Conservation (phyloP, 2,329 filamentous ascomycete species). For the Aspergillus fumigatus region DNA sequence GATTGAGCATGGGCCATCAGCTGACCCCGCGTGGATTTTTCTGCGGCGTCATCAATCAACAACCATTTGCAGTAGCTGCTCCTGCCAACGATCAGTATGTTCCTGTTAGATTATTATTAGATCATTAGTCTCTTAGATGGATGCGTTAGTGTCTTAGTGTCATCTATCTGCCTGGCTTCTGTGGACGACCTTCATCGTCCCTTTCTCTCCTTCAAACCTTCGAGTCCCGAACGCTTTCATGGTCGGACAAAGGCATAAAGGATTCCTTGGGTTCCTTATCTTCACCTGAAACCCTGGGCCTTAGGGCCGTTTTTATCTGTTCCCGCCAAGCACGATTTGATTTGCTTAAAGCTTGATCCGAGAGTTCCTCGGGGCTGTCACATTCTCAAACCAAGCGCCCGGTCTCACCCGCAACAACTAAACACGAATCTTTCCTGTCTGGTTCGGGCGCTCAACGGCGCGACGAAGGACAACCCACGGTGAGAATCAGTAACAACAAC, state of each 20-base stretch:
- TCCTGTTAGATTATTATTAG: neutral
- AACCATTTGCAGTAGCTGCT: neutral
- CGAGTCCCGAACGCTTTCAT: neutral
- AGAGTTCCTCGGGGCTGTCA: slow-evolving; percentile 4
- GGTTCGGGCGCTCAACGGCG: neutral
- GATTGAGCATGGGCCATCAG: slow-evolving; percentile 13
- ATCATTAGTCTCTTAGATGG: neutral
- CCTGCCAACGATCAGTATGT: neutral
- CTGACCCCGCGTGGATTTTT: slow-evolving; percentile 19
- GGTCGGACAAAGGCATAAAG: neutral
- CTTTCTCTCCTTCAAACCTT: neutral
- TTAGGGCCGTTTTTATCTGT: slow-evolving; percentile 2
- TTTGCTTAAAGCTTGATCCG: slow-evolving; percentile 10
- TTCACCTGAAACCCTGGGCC: neutral
- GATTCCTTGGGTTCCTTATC: neutral
- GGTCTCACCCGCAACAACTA: slow-evolving; percentile 10
- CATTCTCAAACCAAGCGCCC: slow-evolving; percentile 1
- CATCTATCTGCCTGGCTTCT: neutral
- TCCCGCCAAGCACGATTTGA: slow-evolving; percentile 7
- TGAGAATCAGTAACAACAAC: neutral
- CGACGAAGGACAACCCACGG: slow-evolving; percentile 3
- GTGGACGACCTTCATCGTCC: neutral
- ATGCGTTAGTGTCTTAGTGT: neutral
- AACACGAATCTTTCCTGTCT: slow-evolving; percentile 1
- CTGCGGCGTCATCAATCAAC: neutral